phyloP scores from a whole-genome alignment of 2,329 filamentous ascomycete species.

The Exophiala sideris region DNA sequence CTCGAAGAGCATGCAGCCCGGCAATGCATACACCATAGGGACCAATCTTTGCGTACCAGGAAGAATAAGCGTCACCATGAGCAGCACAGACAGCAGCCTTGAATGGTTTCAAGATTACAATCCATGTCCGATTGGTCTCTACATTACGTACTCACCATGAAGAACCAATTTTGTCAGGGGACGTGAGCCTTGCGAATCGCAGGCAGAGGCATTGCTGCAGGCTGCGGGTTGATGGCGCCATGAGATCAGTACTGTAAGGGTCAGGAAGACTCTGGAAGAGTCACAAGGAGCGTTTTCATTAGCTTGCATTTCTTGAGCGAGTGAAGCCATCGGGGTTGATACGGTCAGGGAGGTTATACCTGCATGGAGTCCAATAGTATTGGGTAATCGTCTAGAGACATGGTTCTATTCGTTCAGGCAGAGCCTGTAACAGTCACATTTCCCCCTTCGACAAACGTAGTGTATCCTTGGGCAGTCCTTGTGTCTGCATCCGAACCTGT shows the following conservation, averaged over 20 bases:
- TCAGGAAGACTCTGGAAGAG: too few relatives aligned
- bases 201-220: not conserved
- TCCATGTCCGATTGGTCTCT: constrained; percentile 26
- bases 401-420: too few relatives aligned
- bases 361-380: too few relatives aligned
- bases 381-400: too few relatives aligned
- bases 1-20: constrained; percentile 43
- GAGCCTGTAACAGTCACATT: too few relatives aligned
- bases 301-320: not conserved
- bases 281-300: not conserved
- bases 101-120: constrained; percentile 65
- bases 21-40: constrained; percentile 52
- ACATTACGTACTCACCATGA: constrained; percentile 20
- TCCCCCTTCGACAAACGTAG: too few relatives aligned
- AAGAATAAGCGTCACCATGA: constrained; percentile 53
- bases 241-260: not conserved
- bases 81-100: constrained; percentile 47
- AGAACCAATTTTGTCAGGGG: not conserved
- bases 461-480: too few relatives aligned
- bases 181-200: not conserved
- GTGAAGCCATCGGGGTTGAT: constrained; percentile 1
- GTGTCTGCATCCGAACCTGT: too few relatives aligned
- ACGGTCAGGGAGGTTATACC: too few relatives aligned
- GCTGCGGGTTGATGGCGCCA: too few relatives aligned
- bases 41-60: constrained; percentile 32